Conservation (phyloP, 2,329 filamentous ascomycete genomes). For the Cercospora sesami region DNA sequence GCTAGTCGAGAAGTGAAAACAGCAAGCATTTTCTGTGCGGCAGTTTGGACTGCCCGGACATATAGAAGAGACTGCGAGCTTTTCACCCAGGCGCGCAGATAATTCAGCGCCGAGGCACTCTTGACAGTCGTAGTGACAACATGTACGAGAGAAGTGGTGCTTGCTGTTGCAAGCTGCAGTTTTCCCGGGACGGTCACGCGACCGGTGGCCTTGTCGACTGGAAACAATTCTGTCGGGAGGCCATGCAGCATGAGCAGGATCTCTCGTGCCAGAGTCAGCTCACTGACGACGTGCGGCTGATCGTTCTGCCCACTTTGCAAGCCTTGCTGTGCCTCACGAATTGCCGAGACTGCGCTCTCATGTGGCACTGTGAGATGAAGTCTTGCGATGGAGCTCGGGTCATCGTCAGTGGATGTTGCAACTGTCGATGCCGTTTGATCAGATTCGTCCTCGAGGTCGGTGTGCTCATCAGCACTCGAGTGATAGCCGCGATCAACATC, state of each 20-base stretch:
- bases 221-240: constrained; percentile 71
- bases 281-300: constrained; percentile 52
- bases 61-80: constrained; percentile 40
- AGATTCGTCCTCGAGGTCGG: constrained; percentile 36
- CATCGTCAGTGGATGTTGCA: constrained; percentile 43
- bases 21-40: constrained; percentile 58
- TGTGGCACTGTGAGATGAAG: constrained; percentile 37
- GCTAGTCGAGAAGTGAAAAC: constrained; percentile 62
- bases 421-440: constrained; percentile 36
- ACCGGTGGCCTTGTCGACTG: constrained; percentile 36
- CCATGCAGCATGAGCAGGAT: constrained; percentile 83
- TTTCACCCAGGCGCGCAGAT: constrained; percentile 52
- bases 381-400: constrained; percentile 39
- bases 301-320: constrained; percentile 2
- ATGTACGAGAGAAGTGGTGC: constrained; percentile 38
- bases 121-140: constrained; percentile 49
- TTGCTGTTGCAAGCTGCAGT: constrained; percentile 16
- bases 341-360: constrained; percentile 36
- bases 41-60: constrained; percentile 70
- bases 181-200: constrained; percentile 22
- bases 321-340: constrained; percentile 37
- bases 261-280: constrained; percentile 73
- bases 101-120: constrained; percentile 51
- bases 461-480: constrained; percentile 62
- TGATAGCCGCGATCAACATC: constrained; percentile 65